Conservation (phyloP, 768 basidiomycete genomes). For the Auriscalpium microsporum region DNA sequence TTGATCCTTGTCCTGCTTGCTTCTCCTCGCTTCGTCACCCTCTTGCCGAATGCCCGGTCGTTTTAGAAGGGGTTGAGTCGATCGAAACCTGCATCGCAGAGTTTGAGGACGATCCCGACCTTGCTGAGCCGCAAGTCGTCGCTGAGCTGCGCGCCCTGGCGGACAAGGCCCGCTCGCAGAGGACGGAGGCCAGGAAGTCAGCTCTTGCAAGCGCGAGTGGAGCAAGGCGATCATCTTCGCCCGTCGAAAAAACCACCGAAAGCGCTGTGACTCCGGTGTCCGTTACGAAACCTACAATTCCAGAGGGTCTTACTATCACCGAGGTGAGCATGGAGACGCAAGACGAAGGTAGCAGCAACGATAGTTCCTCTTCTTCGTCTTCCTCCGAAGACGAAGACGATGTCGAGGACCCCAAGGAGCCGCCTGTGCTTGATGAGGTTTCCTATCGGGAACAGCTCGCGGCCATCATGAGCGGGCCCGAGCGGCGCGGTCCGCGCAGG, state of each 20-base stretch:
- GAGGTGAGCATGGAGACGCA: conserved; percentile 7
- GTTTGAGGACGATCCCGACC: conserved; percentile 1
- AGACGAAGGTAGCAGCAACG: conserved; percentile 12
- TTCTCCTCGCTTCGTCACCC: neutral
- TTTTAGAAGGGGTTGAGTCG: neutral
- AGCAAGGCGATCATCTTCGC: neutral
- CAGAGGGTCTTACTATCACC: conserved; percentile 4
- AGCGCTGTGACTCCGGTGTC: neutral
- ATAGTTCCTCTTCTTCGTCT: neutral
- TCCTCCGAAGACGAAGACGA: conserved; percentile 1
- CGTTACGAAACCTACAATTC: neutral
- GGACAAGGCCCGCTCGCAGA: neutral
- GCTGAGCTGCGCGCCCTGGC: neutral
- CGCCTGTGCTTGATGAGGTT: neutral
- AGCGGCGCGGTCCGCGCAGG: conserved; percentile 2
- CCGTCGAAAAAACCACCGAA: neutral
- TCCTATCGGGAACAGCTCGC: neutral
- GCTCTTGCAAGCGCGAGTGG: neutral
- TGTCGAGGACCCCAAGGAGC: neutral
- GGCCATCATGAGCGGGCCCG: conserved; percentile 7
- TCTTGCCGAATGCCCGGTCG: neutral
- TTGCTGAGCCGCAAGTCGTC: neutral
- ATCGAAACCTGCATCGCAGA: neutral
- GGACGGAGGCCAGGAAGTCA: neutral
- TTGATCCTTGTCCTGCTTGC: neutral